Percentiles rank a stretch among this genome's conserved stretches.
Conservation (phyloP, 2,329 filamentous ascomycete genomes). For the Sporothrix dimorphospora region DNA sequence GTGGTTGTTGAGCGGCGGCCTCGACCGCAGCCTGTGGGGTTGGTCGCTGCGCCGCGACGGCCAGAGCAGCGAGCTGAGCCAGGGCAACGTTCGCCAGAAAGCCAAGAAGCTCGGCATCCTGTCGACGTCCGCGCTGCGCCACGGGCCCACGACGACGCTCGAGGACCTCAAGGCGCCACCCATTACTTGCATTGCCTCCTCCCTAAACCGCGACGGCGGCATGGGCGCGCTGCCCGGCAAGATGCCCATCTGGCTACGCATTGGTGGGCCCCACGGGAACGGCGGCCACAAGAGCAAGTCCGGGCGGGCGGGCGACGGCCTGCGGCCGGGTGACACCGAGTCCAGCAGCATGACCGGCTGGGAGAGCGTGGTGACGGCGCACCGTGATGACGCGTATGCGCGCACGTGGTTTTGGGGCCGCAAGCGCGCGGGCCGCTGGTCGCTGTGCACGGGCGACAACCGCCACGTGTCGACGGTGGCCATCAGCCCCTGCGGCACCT, state of each 20-base stretch:
- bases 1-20: constrained; percentile 88
- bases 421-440: constrained; percentile 90
- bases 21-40: constrained; percentile 91
- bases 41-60: constrained; percentile 94
- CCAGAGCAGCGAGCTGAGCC: constrained; percentile 90
- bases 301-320: constrained; percentile 51
- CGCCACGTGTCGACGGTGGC: constrained; percentile 84
- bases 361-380: constrained; percentile 95
- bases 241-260: constrained; percentile 82
- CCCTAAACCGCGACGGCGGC: constrained; percentile 90
- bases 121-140: constrained; percentile 57
- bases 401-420: constrained; percentile 98
- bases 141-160: constrained; percentile 65
- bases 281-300: constrained; percentile 47
- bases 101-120: constrained; percentile 84
- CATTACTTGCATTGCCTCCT: constrained; percentile 89
- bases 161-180: constrained; percentile 86
- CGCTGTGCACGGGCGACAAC: constrained; percentile 82
- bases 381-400: constrained; percentile 80
- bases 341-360: constrained; percentile 82
- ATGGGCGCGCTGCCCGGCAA: constrained; percentile 82
- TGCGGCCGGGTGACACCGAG: constrained; percentile 64
- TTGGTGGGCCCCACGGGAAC: constrained; percentile 17
- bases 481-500: constrained; percentile 90
- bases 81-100: constrained; percentile 85